Base-by-base conservation (phyloP, 371 early-diverging fungal genomes). In the Quaeritorhiza haematococci region DNA sequence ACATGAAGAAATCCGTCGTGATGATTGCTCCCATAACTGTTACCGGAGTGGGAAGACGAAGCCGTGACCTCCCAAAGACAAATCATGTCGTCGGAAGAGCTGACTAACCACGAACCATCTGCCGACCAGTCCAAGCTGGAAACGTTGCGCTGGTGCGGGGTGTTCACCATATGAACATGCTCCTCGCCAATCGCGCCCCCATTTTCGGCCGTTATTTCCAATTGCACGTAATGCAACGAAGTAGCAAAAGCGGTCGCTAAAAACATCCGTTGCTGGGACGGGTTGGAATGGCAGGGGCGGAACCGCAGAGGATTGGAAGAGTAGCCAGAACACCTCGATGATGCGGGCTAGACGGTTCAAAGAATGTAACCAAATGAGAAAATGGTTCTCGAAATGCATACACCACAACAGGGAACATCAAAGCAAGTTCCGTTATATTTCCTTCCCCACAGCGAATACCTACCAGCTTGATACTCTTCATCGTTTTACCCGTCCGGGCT, bases 391-490 rank as follows among this genome's bases (percentile, higher is more conserved):
- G n/a, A n/a, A n/a, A n/a, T n/a, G n/a, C n/a, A n/a, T n/a, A n/a
- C n/a, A n/a, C n/a, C n/a, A n/a, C n/a, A n/a, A n/a, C n/a, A n/a
- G n/a, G n/a, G n/a, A n/a, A n/a, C n/a, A n/a, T n/a, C n/a, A n/a
- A n/a, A n/a, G n/a, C n/a, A n/a, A n/a, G n/a, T n/a, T n/a, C n/a
- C n/a, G n/a, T n/a, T n/a, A n/a, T n/a, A n/a, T n/a, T n/a, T n/a
- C n/a, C n/a, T n/a, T n/a, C n/a, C n/a, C n/a, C n/a, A n/a, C n/a
- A 13, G n/a, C 38, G n/a, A 38, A 13, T n/a, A 7, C 46, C 27
- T 21, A 45, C 46, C 46, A 45, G 21, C 27, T 45, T 45, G 21
- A 45, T 45, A 45, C 10, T 45, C 46, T 27, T 45, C 10, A 45
- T 21, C 10, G 27, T 21, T 23, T 7, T 21, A 7, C 46, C 46